Evolutionary conservation across 345 rosid species (phyloP).

Genomic region (Gossypium ekmanianum): DNA sequence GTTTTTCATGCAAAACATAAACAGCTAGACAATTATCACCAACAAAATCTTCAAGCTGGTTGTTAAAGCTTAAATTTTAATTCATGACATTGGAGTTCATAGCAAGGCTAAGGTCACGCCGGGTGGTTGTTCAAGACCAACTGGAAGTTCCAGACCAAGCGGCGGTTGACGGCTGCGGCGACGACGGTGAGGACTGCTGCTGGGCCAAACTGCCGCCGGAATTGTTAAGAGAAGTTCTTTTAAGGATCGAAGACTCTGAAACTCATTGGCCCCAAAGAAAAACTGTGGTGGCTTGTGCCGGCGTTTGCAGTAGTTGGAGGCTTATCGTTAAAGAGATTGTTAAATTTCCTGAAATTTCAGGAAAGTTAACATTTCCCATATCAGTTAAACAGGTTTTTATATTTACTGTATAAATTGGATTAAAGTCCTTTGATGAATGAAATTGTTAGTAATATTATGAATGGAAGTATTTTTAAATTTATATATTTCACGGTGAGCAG

Average conservation of each 20-base stretch:
- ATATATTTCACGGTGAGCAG: background rate
- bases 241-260: conserved; percentile 61
- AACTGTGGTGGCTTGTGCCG: conserved; percentile 77
- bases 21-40: background rate
- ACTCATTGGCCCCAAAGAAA: conserved; percentile 66
- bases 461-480: background rate
- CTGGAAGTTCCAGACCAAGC: conserved; percentile 26
- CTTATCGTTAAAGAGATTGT: conserved; percentile 59
- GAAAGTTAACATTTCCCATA: conserved; percentile 72
- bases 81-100: conserved; percentile 48
- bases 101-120: conserved; percentile 50
- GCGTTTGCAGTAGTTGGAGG: conserved; percentile 78
- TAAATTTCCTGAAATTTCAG: conserved; percentile 55
- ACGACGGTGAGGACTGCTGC: conserved; percentile 3
- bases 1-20: background rate
- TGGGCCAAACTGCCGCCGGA: conserved; percentile 86
- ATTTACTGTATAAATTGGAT: background rate
- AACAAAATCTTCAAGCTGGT: background rate
- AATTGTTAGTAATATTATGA: background rate
- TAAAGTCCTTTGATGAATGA: background rate
- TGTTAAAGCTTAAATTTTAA: background rate
- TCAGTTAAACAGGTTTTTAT: conserved; percentile 70
- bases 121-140: conserved; percentile 46
- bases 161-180: background rate
- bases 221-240: conserved; percentile 62